Base-by-base conservation (phyloP, 352 stramenopile species). In the Phytophthora niederhauseri region DNA sequence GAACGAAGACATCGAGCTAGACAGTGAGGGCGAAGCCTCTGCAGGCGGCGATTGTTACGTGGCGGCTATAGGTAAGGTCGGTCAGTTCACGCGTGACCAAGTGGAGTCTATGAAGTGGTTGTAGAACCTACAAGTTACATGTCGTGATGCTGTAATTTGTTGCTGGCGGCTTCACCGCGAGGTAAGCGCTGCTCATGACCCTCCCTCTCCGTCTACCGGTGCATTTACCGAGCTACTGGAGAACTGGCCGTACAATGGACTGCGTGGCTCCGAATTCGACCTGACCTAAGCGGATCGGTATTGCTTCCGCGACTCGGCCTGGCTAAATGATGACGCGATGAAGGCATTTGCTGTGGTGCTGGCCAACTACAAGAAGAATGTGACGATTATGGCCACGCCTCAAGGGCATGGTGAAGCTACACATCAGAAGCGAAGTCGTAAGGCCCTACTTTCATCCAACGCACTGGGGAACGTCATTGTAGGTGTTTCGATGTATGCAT, bases 101-200 rank as follows among this genome's bases (percentile, higher is more conserved):
- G 1, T 67, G 34, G 17, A 53, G 17, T 7, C 50, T 19, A 61
- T 67, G 60, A 59, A 67, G 15, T 66, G 49, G 49, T 6, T 59
- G 38, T 59, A 14, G 48, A 66, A 59, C 34, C 8, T 59, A 22
- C 49, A 66, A 48, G 34, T 3, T 22, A 54, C 49, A 2, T 66
- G 59, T 36, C 19, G 31, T 19, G 11, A 57, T 45, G 59, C 34
- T 41, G 36, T 66, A 4, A 20, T 34, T 7, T 26, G 24, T 26
- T 26, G 24, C 24, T 26, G 2, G 24, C 4, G 24, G 24, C 24
- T 26, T 26, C 24, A 26, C 24, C 24, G 24, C 24, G 24, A 26
- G 24, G 24, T 26, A 26, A 26, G 24, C 2, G 24, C 24, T 26
- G 24, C 24, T 26, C 24, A 26, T 26, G 24, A n/a, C 24, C 24